Evolutionary conservation across 1,284 basidiomycete species (phyloP).

Genomic region (Rhizoctonia solani): DNA sequence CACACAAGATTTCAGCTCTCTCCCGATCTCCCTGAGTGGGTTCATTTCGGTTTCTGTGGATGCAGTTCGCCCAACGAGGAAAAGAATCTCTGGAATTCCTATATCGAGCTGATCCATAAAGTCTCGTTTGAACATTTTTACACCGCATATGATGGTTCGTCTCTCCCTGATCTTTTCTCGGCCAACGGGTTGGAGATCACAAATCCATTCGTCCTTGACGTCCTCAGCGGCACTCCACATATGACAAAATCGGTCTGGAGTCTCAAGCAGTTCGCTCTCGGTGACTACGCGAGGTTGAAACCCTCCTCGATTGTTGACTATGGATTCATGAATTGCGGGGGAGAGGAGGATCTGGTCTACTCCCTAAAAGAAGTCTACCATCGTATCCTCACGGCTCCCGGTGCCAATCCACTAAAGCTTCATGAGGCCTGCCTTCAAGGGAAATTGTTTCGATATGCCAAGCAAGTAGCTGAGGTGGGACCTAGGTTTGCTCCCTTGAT

Average conservation of each 20-base stretch:
- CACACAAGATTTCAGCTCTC: neutral
- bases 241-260: neutral
- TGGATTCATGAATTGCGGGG: neutral
- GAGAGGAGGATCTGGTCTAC: neutral
- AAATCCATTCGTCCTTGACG: neutral
- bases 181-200: neutral
- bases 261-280: neutral
- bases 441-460: neutral
- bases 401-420: neutral
- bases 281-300: neutral
- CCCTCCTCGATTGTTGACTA: neutral
- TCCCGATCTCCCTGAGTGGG: neutral
- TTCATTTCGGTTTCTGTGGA: neutral
- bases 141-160: neutral
- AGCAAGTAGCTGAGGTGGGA: neutral
- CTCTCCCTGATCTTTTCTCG: neutral
- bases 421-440: neutral
- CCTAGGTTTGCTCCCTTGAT: neutral
- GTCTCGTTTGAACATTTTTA: neutral
- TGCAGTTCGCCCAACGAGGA: neutral
- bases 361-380: neutral
- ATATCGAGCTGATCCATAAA: neutral
- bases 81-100: neutral
- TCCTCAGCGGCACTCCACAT: neutral
- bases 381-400: neutral